These are phyloP conservation scores for Mucor piriformis DNA, from an alignment of 371 early-diverging fungal species.

Conservation along the genomic window DNA sequence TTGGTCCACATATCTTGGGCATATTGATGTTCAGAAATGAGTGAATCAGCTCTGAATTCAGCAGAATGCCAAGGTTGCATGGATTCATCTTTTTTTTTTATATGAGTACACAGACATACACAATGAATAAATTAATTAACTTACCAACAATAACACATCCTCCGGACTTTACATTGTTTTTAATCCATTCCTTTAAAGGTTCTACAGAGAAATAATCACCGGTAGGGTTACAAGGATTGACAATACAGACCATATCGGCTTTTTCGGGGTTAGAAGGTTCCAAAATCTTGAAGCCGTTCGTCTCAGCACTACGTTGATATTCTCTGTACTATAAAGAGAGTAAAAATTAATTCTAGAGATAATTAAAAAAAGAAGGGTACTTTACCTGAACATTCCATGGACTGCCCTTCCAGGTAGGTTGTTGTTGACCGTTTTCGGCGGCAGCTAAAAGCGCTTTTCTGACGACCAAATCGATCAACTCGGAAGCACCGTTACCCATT, in stretches of 20 bases:
- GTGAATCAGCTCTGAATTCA: conserved; percentile 75
- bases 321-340: conserved; percentile 83
- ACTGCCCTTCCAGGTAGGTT: conserved; percentile 76
- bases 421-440: conserved; percentile 19
- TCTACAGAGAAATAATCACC: conserved; percentile 77
- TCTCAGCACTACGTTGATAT: conserved; percentile 81
- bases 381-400: conserved; percentile 77
- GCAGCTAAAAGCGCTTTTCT: conserved; percentile 67
- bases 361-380: too few species aligned
- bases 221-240: conserved; percentile 89
- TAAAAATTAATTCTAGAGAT: too few species aligned
- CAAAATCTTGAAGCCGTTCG: conserved; percentile 68
- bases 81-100: conserved; percentile 67
- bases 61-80: conserved; percentile 88
- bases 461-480: conserved; percentile 83
- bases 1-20: conserved; percentile 55
- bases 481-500: conserved; percentile 87
- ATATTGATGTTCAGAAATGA: conserved; percentile 67
- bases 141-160: conserved; percentile 76
- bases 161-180: conserved; percentile 62
- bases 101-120: too few species aligned
- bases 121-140: too few species aligned
- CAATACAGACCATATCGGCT: conserved; percentile 74
- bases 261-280: conserved; percentile 49
- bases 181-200: conserved; percentile 71